A percentile compares a stretch with the other conserved stretches of the same genome.
These are phyloP conservation scores for Akanthomyces uredinophilus DNA, from an alignment of 2,329 filamentous ascomycete genomes.

Conservation along the genomic window DNA sequence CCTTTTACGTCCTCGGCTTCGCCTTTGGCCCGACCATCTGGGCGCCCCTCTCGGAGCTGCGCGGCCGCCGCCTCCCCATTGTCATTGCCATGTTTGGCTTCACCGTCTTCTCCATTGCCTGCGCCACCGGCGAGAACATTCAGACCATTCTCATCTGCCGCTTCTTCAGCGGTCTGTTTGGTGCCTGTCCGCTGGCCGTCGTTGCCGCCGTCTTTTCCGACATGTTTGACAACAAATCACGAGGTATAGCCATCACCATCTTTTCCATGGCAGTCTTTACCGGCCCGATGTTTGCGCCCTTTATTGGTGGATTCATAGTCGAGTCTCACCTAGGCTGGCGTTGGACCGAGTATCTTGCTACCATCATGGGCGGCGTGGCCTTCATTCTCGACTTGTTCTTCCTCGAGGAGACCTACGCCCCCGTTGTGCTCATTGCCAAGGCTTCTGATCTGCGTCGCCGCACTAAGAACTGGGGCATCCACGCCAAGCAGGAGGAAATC, in stretches of 20 bases:
- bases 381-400: constrained; percentile 57
- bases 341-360: constrained; percentile 63
- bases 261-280: constrained; percentile 53
- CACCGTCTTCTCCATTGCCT: constrained; percentile 60
- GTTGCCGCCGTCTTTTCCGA: constrained; percentile 68
- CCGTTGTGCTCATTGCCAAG: constrained; percentile 57
- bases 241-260: constrained; percentile 44
- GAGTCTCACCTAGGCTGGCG: constrained; percentile 63
- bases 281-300: constrained; percentile 62
- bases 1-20: constrained; percentile 66
- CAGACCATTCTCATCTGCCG: constrained; percentile 66
- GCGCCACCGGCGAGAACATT: constrained; percentile 61
- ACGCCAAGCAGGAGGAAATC: constrained; percentile 67
- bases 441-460: constrained; percentile 56
- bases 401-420: constrained; percentile 66
- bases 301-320: constrained; percentile 64
- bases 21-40: constrained; percentile 67
- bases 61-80: constrained; percentile 59
- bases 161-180: constrained; percentile 70
- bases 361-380: constrained; percentile 59
- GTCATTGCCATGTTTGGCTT: constrained; percentile 63
- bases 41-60: constrained; percentile 68
- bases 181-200: constrained; percentile 62
- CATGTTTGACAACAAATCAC: constrained; percentile 61
- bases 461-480: constrained; percentile 65